phyloP scores from a whole-genome alignment of 257 asterid species.

The Jacaranda mimosifolia region DNA sequence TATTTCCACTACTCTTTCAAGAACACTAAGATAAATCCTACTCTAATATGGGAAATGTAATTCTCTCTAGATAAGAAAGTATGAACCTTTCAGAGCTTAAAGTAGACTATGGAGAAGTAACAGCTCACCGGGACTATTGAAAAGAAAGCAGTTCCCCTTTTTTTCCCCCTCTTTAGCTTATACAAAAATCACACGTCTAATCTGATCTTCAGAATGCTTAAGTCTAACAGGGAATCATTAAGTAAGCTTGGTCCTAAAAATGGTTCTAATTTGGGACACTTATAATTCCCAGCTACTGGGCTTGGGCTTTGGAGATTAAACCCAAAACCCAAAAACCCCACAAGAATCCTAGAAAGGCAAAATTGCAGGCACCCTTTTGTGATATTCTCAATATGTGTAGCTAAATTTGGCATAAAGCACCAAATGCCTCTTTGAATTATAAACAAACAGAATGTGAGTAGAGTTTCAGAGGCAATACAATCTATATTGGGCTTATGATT shows the following conservation, averaged over 20 bases:
- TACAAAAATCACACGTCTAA: neutral
- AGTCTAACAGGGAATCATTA: neutral
- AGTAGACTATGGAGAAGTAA: constrained; percentile 62
- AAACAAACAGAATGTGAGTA: constrained; percentile 50
- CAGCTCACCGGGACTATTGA: constrained; percentile 63
- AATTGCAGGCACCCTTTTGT: constrained; percentile 56
- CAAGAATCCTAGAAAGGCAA: constrained; percentile 60
- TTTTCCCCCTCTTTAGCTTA: constrained; percentile 34
- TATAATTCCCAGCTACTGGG: constrained; percentile 35
- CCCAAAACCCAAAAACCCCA: constrained; percentile 53
- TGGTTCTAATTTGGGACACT: constrained; percentile 36
- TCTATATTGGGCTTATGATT: constrained; percentile 55
- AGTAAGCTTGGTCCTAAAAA: constrained; percentile 26
- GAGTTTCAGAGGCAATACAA: constrained; percentile 41
- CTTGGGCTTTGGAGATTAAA: constrained; percentile 44
- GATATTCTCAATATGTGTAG: constrained; percentile 58
- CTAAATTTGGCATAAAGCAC: constrained; percentile 57
- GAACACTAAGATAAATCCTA: constrained; percentile 47
- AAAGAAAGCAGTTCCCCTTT: constrained; percentile 91
- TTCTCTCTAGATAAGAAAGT: constrained; percentile 63
- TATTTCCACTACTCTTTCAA: constrained; percentile 27
- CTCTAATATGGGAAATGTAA: constrained; percentile 45
- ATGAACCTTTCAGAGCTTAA: constrained; percentile 78
- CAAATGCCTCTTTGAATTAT: constrained; percentile 47
- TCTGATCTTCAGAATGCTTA: constrained; percentile 30